phyloP scores from a whole-genome alignment of 495 filamentous ascomycete genomes.

The Daldinia decipiens region DNA sequence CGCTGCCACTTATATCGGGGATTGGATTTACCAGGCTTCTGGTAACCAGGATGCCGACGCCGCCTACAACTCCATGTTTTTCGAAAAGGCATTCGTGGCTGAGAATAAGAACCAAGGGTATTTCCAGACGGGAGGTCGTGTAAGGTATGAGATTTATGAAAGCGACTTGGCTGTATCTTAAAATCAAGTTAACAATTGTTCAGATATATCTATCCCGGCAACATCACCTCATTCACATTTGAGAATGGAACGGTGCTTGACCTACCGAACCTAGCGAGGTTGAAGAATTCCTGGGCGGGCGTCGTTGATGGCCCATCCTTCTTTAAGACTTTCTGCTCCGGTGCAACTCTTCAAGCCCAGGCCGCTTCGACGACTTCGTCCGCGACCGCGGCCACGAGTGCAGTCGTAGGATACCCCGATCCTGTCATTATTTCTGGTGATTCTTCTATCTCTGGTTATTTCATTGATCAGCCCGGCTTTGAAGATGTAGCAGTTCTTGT shows the following conservation, averaged over 20 bases:
- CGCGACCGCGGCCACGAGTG: slow-evolving; percentile 28
- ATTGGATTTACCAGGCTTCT: slow-evolving; percentile 46
- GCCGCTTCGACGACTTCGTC: slow-evolving; percentile 28
- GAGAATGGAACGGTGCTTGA: slow-evolving; percentile 52
- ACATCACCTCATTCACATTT: slow-evolving; percentile 54
- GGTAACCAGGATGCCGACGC: slow-evolving; percentile 58
- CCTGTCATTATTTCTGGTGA: slow-evolving; percentile 56
- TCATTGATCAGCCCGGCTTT: slow-evolving; percentile 56
- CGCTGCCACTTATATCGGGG: slow-evolving; percentile 47
- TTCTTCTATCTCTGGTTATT: slow-evolving; percentile 61
- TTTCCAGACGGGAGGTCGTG: slow-evolving; percentile 47
- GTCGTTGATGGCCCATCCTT: slow-evolving; percentile 54
- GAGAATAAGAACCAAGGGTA: slow-evolving; percentile 39
- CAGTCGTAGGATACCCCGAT: slow-evolving; percentile 59
- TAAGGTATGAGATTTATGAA: slow-evolving; percentile 37
- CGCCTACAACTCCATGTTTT: slow-evolving; percentile 62
- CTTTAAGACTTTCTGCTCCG: slow-evolving; percentile 51
- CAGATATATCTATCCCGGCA: slow-evolving; percentile 54
- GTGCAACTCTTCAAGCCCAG: slow-evolving; percentile 26
- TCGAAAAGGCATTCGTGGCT: slow-evolving; percentile 44
- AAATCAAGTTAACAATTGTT: background rate
- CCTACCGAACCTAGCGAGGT: slow-evolving; percentile 52
- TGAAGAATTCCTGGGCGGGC: slow-evolving; percentile 48
- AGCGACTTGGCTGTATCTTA: background rate
- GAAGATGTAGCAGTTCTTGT: slow-evolving; percentile 57